Conservation (phyloP, 352 stramenopile genomes). For the Globisporangium iwayamae region DNA sequence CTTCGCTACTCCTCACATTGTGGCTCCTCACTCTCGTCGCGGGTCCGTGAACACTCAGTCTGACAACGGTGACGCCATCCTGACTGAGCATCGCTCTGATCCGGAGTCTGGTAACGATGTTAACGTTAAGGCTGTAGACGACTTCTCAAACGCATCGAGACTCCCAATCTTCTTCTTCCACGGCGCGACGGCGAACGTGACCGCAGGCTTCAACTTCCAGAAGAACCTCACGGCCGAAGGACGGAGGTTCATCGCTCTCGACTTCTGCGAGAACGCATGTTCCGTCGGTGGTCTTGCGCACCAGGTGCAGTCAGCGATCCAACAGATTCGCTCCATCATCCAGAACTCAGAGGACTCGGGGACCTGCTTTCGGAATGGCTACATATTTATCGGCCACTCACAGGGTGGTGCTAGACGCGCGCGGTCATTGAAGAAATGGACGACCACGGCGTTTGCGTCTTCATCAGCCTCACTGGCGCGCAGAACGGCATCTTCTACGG, state of each 20-base stretch:
- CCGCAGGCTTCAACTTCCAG: neutral
- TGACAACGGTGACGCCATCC: neutral
- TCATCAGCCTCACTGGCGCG: slow-evolving; percentile 37
- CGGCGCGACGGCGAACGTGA: neutral
- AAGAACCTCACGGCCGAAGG: slow-evolving; percentile 14
- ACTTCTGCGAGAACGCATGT: slow-evolving; percentile 35
- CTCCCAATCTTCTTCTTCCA: slow-evolving; percentile 6
- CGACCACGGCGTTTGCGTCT: slow-evolving; percentile 43
- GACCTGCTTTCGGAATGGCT: slow-evolving; percentile 29
- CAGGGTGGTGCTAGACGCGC: slow-evolving; percentile 39
- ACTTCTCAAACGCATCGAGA: neutral
- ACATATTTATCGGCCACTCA: slow-evolving; percentile 48
- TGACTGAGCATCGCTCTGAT: too few relatives aligned
- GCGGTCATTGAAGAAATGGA: slow-evolving; percentile 55
- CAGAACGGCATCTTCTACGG: slow-evolving; percentile 53
- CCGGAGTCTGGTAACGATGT: too few relatives aligned
- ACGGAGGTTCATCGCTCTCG: slow-evolving; percentile 28
- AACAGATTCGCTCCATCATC: slow-evolving; percentile 28
- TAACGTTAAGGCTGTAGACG: neutral
- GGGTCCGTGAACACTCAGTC: neutral
- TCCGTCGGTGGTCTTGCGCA: slow-evolving; percentile 14
- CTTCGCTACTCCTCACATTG: neutral
- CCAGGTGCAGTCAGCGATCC: slow-evolving; percentile 37
- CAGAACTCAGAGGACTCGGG: neutral
- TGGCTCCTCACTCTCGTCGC: neutral